Percentiles rank a stretch among this genome's conserved stretches.
phyloP scores from a whole-genome alignment of 2,329 filamentous ascomycete genomes.

The Dothistroma pini region DNA sequence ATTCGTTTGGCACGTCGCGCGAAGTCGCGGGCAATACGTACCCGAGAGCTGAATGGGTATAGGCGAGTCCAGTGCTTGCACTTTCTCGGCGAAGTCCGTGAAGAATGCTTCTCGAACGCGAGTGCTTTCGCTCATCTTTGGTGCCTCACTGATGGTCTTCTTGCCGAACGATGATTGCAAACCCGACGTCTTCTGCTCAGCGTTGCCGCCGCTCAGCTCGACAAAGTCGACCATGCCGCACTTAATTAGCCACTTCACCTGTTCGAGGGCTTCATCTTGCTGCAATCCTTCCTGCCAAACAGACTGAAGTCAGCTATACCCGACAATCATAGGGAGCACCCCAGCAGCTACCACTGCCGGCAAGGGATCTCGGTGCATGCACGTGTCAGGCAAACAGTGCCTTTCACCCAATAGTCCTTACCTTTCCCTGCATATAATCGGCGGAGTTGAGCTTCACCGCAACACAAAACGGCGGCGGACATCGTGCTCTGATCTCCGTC shows the following conservation, averaged over 20 bases:
- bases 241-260: conserved; percentile 50
- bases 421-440: conserved; percentile 38
- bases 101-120: conserved; percentile 64
- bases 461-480: conserved; percentile 44
- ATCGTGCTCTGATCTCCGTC: conserved; percentile 39
- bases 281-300: conserved; percentile 14
- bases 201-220: conserved; percentile 61
- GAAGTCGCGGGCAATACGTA: no score
- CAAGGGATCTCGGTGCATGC: no score
- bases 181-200: conserved; percentile 23
- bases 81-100: conserved; percentile 55
- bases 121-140: conserved; percentile 37
- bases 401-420: no score
- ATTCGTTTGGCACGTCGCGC: no score
- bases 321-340: no score
- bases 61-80: conserved; percentile 26
- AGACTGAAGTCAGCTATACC: no score
- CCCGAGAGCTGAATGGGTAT: conserved; percentile 45
- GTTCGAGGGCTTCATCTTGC: conserved; percentile 54
- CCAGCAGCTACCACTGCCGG: no score
- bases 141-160: conserved; percentile 36
- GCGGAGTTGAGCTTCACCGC: conserved; percentile 52
- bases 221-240: conserved; percentile 59
- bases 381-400: no score
- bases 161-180: conserved; percentile 25